These are phyloP conservation scores for Lachnellula willkommii DNA, from an alignment of 2,329 filamentous ascomycete genomes.

Conservation along the genomic window DNA sequence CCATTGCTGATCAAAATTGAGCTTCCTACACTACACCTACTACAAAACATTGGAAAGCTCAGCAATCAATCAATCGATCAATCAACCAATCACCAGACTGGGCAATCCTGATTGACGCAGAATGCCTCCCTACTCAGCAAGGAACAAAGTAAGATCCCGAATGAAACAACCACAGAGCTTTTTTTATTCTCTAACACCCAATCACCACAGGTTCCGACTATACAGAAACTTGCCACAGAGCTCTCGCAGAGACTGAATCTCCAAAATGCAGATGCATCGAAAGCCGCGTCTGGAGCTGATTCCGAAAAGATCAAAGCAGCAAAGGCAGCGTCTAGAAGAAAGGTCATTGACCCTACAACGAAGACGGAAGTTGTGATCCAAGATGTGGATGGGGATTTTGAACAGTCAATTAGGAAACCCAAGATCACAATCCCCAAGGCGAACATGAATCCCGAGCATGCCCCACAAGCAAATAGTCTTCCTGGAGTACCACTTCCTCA, in stretches of 20 bases:
- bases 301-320: slow-evolving; percentile 17
- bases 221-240: slow-evolving; percentile 19
- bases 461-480: background rate
- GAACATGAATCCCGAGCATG: background rate
- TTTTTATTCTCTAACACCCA: background rate
- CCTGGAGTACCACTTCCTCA: background rate
- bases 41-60: background rate
- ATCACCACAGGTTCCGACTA: slow-evolving; percentile 16
- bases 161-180: background rate
- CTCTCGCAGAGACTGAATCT: slow-evolving; percentile 18
- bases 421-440: slow-evolving; percentile 19
- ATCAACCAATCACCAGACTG: background rate
- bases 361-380: slow-evolving; percentile 20
- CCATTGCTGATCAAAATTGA: background rate
- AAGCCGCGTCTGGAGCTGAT: slow-evolving; percentile 17
- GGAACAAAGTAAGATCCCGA: slow-evolving; percentile 16
- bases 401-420: slow-evolving; percentile 14
- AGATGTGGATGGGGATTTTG: slow-evolving; percentile 21
- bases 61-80: background rate
- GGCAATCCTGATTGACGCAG: background rate
- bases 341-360: slow-evolving; percentile 18
- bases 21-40: background rate
- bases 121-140: slow-evolving; percentile 19
- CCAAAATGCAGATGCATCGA: slow-evolving; percentile 18
- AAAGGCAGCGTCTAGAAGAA: slow-evolving; percentile 17